Evolutionary conservation across 768 basidiomycete genomes (phyloP).

Genomic region (Amanita subjunquillea): DNA sequence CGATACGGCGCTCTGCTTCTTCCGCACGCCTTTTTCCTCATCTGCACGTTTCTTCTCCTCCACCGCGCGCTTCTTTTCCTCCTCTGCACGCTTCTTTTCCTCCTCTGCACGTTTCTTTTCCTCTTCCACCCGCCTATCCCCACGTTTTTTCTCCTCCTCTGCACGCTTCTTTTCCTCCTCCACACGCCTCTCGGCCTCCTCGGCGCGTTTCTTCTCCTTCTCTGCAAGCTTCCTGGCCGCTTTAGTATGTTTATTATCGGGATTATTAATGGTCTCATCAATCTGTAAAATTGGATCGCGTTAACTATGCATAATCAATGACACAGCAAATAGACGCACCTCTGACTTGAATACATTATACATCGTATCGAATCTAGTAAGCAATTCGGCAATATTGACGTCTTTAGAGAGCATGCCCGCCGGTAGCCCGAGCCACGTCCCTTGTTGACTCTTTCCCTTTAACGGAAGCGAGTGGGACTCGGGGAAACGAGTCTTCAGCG

Average conservation of each 20-base stretch:
- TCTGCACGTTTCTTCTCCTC: neutral
- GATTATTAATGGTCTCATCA: neutral
- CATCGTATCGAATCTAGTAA: neutral
- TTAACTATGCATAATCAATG: neutral
- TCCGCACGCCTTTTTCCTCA: neutral
- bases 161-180: neutral
- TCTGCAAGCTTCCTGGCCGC: neutral
- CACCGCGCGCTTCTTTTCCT: neutral
- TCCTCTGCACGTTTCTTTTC: neutral
- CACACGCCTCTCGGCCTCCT: neutral
- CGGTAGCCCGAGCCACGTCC: neutral
- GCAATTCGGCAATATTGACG: neutral
- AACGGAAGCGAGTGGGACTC: too few relatives aligned
- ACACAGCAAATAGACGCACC: neutral
- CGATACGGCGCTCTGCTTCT: neutral
- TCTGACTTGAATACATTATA: neutral
- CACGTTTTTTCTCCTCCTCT: too few relatives aligned
- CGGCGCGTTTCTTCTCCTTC: neutral
- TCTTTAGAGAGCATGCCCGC: neutral
- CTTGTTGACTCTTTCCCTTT: neutral
- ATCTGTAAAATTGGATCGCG: neutral
- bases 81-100: neutral
- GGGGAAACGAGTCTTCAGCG: neutral
- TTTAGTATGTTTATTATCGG: neutral
- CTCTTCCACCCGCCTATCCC: too few relatives aligned